phyloP scores from a whole-genome alignment of 192 early-diverging fungal species.

The Linnemannia elongata region DNA sequence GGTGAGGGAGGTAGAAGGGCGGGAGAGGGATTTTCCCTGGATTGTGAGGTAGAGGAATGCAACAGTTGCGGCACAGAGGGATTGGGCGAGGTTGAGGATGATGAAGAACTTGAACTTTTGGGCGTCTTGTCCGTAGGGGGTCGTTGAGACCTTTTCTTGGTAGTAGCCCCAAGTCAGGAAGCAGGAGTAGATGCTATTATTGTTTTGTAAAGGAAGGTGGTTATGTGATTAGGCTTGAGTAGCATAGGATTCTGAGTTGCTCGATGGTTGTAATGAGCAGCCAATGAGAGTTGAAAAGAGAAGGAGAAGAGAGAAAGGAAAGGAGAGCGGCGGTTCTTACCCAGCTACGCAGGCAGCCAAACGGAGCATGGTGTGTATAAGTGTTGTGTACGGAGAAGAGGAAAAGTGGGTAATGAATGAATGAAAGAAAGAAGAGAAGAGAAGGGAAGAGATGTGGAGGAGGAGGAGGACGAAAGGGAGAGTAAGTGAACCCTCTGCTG shows the following conservation, averaged over 20 bases:
- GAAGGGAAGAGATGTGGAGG: background rate
- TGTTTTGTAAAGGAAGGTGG: background rate
- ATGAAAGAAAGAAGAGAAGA: background rate
- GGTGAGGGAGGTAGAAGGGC: constrained; percentile 55
- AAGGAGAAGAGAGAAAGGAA: background rate
- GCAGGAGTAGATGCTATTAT: constrained; percentile 88
- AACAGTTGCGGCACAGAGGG: constrained; percentile 80
- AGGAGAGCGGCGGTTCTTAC: constrained; percentile 4
- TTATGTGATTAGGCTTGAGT: background rate
- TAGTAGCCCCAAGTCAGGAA: constrained; percentile 97
- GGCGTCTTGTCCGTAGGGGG: constrained; percentile 77
- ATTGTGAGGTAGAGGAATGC: constrained; percentile 82
- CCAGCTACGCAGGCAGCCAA: constrained; percentile 60
- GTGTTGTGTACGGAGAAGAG: background rate
- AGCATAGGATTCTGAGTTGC: background rate
- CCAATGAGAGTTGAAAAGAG: background rate
- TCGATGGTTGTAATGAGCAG: background rate
- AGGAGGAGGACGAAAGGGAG: background rate
- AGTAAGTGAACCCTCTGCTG: background rate
- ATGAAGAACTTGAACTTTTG: constrained; percentile 90
- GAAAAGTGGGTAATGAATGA: background rate
- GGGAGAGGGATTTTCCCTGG: constrained; percentile 55
- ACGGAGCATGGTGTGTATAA: constrained; percentile 56
- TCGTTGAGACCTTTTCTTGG: constrained; percentile 93
- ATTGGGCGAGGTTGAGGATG: constrained; percentile 91